Evolutionary conservation across 257 asterid species (phyloP), one percentile per base, ranked within the genome.

Genomic region (Gentiana dahurica): DNA sequence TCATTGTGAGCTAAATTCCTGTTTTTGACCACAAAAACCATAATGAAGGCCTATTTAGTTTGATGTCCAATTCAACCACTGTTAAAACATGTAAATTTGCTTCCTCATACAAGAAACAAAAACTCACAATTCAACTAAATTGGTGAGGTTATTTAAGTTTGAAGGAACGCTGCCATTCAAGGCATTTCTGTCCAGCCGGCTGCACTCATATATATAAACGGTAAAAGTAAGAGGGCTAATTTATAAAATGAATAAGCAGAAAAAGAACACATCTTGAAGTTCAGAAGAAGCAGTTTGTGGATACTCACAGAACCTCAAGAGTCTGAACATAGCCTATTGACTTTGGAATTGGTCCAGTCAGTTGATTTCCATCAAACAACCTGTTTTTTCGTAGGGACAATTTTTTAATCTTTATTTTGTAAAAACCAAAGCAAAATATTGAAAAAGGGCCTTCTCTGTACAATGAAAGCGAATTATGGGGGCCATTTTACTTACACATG

Each of bases 111-210:
- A 47, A 8, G 15, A 43, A 10, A 50, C 52, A 57, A 70, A 50
- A 37, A 79, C 93, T 59, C 75, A 88, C 93, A 88, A 63, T 78
- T 82, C 87, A 5, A 64, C 63, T 54, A 77, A 59, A 68, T 67
- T 82, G 3, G 87, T 71, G 67, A 88, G 95, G 64, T 79, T 82
- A 72, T 75, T 85, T 69, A 87, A 84, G 60, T 72, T 76, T 6
- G 72, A 61, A 1, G 88, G 84, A 46, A 83, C 76, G 33, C 52
- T 68, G 49, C 88, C 93, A 52, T 59, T 72, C 65, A 88, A 71
- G 63, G 60, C 64, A 79, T 87, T 87, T 55, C 84, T 79, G 67
- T 84, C 95, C 45, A 84, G 89, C 61, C 93, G 93, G 54, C 96
- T 87, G 81, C 54, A 57, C 34, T 53, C 51, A 52, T 6, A 38